Evolutionary conservation across 2,329 filamentous ascomycete species (phyloP).

Genomic region (Bisporella sp.): DNA sequence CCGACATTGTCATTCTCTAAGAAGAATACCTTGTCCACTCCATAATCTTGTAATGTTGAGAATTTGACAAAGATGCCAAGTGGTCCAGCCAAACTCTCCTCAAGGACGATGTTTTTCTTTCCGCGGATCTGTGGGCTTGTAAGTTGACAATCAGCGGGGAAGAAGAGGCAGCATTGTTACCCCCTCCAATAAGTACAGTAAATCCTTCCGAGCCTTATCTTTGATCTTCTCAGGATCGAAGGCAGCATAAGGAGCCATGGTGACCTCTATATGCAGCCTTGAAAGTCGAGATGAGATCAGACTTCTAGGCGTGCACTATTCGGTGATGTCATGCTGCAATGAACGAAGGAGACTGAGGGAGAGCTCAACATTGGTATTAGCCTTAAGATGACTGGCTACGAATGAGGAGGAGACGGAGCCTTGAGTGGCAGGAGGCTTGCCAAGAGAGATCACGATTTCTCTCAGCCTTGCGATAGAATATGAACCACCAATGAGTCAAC

Average conservation of each 20-base stretch:
- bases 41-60: constrained; percentile 91
- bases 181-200: constrained; percentile 86
- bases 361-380: too few relatives aligned
- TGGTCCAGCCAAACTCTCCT: constrained; percentile 82
- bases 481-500: too few relatives aligned
- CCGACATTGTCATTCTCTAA: constrained; percentile 94
- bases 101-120: constrained; percentile 96
- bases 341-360: too few relatives aligned
- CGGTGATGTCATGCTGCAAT: too few relatives aligned
- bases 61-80: constrained; percentile 92
- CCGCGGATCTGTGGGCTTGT: constrained; percentile 68
- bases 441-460: too few relatives aligned
- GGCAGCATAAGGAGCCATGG: constrained; percentile 62
- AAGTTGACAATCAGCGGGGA: constrained; percentile 21
- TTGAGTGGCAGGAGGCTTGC: too few relatives aligned
- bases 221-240: constrained; percentile 72
- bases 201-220: constrained; percentile 78
- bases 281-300: too few relatives aligned
- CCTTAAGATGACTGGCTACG: too few relatives aligned
- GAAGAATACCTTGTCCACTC: constrained; percentile 95
- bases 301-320: too few relatives aligned
- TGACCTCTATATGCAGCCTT: constrained; percentile 40
- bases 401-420: too few relatives aligned
- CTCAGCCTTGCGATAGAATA: too few relatives aligned
- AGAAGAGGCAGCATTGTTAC: constrained; percentile 43